A percentile compares a stretch with the other conserved stretches of the same genome.
These are phyloP conservation scores for Pseudocercospora musae DNA, from an alignment of 2,329 filamentous ascomycete species.

Conservation along the genomic window DNA sequence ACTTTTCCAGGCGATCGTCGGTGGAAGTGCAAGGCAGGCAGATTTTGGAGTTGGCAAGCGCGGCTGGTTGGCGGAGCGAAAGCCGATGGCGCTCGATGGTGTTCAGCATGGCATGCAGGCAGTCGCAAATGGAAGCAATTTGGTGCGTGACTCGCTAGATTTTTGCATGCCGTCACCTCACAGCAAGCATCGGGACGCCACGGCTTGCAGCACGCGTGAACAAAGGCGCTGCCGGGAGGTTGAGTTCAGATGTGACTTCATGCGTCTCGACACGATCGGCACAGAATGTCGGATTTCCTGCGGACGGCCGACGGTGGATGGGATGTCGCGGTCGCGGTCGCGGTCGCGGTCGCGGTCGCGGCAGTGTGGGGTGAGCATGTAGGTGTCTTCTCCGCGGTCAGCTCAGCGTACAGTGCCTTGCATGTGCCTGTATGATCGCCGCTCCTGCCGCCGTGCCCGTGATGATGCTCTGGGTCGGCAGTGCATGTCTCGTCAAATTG, in stretches of 20 bases:
- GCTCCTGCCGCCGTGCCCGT: neutral
- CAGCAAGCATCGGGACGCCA: neutral
- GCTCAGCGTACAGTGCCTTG: conserved; percentile 8
- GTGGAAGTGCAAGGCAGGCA: neutral
- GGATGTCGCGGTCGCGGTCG: neutral
- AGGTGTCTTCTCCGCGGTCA: no score
- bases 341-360: no score
- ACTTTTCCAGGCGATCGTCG: neutral
- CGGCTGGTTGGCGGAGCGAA: conserved; percentile 1
- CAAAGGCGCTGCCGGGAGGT: neutral
- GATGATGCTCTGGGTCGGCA: neutral
- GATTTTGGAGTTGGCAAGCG: neutral
- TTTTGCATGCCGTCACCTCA: neutral
- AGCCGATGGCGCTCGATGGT: conserved; percentile 3
- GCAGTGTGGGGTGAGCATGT: no score
- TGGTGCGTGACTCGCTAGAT: neutral
- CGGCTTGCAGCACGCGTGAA: neutral
- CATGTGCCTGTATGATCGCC: conserved; percentile 17
- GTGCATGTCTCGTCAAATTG: neutral
- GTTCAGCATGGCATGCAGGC: conserved; percentile 1
- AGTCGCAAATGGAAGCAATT: neutral
- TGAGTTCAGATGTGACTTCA: neutral
- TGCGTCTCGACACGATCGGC: neutral
- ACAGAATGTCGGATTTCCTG: neutral
- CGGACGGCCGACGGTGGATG: neutral